phyloP scores from a whole-genome alignment of 176 grass and related monocot species.

The Ensete glaucum region DNA sequence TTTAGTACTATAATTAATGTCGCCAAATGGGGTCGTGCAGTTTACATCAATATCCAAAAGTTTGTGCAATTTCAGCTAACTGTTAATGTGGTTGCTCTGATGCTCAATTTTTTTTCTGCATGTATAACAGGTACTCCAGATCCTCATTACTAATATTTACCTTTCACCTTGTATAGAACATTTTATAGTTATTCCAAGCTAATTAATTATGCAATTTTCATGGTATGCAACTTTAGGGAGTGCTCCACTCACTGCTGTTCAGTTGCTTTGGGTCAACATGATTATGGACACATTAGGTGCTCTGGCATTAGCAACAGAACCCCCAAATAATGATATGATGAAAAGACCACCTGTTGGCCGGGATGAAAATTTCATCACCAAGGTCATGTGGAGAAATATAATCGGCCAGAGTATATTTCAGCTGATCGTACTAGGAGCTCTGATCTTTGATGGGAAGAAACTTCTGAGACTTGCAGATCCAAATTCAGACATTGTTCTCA shows the following conservation, averaged over 20 bases:
- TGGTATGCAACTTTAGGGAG: slow-evolving; percentile 38
- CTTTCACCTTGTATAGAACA: background rate
- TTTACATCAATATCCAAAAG: slow-evolving; percentile 97
- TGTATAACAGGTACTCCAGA: slow-evolving; percentile 52
- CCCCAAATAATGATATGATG: slow-evolving; percentile 59
- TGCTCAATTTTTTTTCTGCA: slow-evolving; percentile 84
- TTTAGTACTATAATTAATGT: slow-evolving; percentile 88
- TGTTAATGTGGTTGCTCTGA: slow-evolving; percentile 77
- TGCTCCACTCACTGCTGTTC: slow-evolving; percentile 77
- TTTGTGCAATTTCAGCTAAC: slow-evolving; percentile 97
- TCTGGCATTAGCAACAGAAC: slow-evolving; percentile 79
- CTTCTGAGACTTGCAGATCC: slow-evolving; percentile 29
- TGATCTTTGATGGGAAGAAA: slow-evolving; percentile 51
- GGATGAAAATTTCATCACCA: slow-evolving; percentile 73
- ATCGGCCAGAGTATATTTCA: slow-evolving; percentile 79
- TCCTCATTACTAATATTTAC: background rate
- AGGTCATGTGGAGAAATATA: slow-evolving; percentile 92
- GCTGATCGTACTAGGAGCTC: slow-evolving; percentile 55
- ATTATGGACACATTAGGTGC: slow-evolving; percentile 96
- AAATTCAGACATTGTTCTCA: slow-evolving; percentile 31
- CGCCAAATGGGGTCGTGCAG: slow-evolving; percentile 82
- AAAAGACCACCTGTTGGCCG: slow-evolving; percentile 51
- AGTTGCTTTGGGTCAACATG: slow-evolving; percentile 91
- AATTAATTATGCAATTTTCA: background rate
- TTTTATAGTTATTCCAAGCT: background rate